Conservation (phyloP, 768 basidiomycete species). For the Panaeolus cyanescens region DNA sequence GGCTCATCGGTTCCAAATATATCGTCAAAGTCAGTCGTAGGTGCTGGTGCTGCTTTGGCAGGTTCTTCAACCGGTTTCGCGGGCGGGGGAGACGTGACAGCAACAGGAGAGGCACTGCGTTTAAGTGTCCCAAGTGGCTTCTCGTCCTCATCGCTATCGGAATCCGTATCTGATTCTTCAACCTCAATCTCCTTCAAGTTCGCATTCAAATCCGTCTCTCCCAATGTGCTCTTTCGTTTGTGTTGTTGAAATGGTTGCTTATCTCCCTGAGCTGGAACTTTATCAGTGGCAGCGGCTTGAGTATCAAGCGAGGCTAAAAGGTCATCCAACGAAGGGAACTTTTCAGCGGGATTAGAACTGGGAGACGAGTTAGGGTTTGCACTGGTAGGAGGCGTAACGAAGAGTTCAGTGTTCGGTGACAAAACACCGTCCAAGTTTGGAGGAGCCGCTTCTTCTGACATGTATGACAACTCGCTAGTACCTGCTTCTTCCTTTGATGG, state of each 20-base stretch:
- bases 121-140: conserved; percentile 27
- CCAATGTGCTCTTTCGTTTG: neutral
- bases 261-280: conserved; percentile 15
- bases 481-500: neutral
- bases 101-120: conserved; percentile 18
- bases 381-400: conserved; percentile 61
- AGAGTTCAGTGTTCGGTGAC: conserved; percentile 49
- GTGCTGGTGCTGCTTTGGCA: conserved; percentile 2
- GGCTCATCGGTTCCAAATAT: conserved; percentile 21
- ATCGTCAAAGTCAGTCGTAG: conserved; percentile 23
- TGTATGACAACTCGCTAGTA: neutral
- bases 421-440: conserved; percentile 3
- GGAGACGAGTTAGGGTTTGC: conserved; percentile 17
- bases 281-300: conserved; percentile 35
- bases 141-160: conserved; percentile 52
- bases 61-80: neutral
- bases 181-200: conserved; percentile 60
- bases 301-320: conserved; percentile 31
- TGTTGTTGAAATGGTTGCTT: conserved; percentile 16
- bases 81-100: conserved; percentile 2
- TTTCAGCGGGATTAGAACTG: conserved; percentile 15
- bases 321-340: conserved; percentile 37
- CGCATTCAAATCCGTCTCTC: conserved; percentile 54
- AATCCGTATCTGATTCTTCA: conserved; percentile 49
- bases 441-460: neutral